These are phyloP conservation scores for Boletus tomentosulus DNA, from an alignment of 768 basidiomycete species.

Conservation along the genomic window DNA sequence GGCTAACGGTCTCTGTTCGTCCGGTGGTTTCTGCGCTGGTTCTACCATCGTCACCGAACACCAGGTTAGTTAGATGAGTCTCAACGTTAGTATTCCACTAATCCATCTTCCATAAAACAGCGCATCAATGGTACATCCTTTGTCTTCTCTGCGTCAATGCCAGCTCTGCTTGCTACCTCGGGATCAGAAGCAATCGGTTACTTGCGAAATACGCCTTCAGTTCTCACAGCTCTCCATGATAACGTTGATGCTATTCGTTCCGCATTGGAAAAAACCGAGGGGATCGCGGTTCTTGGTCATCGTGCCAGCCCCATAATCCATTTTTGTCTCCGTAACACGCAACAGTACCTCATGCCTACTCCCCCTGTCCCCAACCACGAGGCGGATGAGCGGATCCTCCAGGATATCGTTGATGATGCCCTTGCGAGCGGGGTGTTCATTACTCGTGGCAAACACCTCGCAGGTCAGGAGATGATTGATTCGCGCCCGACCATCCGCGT, in stretches of 20 bases:
- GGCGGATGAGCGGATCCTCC: slow-evolving; percentile 74
- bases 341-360: slow-evolving; percentile 19
- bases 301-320: slow-evolving; percentile 86
- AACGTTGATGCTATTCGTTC: slow-evolving; percentile 77
- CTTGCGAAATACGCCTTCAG: slow-evolving; percentile 68
- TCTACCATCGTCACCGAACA: slow-evolving; percentile 79
- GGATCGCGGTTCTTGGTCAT: slow-evolving; percentile 83
- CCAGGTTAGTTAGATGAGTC: slow-evolving; percentile 48
- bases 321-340: slow-evolving; percentile 52
- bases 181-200: slow-evolving; percentile 84
- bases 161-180: slow-evolving; percentile 82
- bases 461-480: slow-evolving; percentile 81
- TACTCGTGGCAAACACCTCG: slow-evolving; percentile 77
- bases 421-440: slow-evolving; percentile 79
- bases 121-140: slow-evolving; percentile 95
- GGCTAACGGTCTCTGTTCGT: slow-evolving; percentile 75
- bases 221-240: slow-evolving; percentile 73
- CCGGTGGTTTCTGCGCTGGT: slow-evolving; percentile 95
- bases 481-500: slow-evolving; percentile 80
- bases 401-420: slow-evolving; percentile 90
- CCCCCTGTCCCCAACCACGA: slow-evolving; percentile 45
- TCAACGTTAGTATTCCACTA: not conserved
- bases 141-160: slow-evolving; percentile 95
- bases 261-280: slow-evolving; percentile 75
- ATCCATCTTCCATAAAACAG: slow-evolving; percentile 33